Conservation (phyloP, 202 grass and related monocot species). For the Bolboschoenoplectus hybrid region DNA sequence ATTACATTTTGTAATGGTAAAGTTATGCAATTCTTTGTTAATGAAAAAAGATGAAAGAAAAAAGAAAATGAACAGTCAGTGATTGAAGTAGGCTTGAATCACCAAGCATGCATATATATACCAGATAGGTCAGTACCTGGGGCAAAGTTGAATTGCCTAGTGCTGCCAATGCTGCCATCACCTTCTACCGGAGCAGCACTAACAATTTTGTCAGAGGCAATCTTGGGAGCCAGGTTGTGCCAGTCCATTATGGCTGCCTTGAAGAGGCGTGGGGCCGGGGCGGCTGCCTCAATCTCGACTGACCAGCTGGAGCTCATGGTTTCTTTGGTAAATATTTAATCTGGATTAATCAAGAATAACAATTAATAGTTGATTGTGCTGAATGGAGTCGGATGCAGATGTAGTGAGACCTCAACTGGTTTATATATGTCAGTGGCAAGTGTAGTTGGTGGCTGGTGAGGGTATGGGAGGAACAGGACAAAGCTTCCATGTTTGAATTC, state of each 20-base stretch:
- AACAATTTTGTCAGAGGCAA: slow-evolving; percentile 33
- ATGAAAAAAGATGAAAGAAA: too few species aligned
- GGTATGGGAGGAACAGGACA: neutral
- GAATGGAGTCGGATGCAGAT: neutral
- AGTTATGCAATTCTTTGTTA: too few species aligned
- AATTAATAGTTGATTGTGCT: slow-evolving; percentile 34
- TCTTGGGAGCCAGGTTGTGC: slow-evolving; percentile 29
- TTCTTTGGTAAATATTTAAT: neutral
- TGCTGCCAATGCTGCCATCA: slow-evolving; percentile 1
- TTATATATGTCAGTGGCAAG: slow-evolving; percentile 45
- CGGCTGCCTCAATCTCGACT: neutral
- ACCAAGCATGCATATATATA: neutral
- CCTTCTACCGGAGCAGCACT: neutral
- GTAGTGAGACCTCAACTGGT: neutral
- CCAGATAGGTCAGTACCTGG: neutral
- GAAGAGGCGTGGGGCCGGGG: slow-evolving; percentile 27
- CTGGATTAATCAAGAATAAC: neutral
- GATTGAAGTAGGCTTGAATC: too few species aligned
- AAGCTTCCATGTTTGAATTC: neutral
- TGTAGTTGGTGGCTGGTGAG: slow-evolving; percentile 43
- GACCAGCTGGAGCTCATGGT: neutral
- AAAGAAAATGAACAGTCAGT: too few species aligned
- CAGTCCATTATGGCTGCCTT: slow-evolving; percentile 23
- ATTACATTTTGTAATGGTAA: too few species aligned
- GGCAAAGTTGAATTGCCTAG: slow-evolving; percentile 27